Conservation (phyloP, 805 yeast species). For the Scheffersomyces stipitis region DNA sequence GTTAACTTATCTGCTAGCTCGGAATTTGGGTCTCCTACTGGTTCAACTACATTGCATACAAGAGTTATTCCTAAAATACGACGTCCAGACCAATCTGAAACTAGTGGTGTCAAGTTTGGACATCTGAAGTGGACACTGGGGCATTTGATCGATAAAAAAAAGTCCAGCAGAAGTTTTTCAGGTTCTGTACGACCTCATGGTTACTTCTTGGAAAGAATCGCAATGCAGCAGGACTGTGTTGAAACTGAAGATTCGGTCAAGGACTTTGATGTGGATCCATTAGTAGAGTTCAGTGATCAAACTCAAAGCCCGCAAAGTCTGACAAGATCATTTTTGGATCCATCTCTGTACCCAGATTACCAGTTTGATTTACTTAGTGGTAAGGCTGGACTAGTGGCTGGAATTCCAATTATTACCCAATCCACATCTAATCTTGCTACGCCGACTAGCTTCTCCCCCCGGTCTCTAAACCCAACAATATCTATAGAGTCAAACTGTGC, state of each 20-base stretch:
- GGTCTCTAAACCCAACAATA: background rate
- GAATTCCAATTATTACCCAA: too few species aligned
- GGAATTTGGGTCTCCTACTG: too few species aligned
- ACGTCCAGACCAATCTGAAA: background rate
- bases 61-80: background rate
- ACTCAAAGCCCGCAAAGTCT: too few species aligned
- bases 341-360: too few species aligned
- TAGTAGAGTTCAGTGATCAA: too few species aligned
- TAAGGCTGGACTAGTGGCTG: too few species aligned
- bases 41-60: background rate
- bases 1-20: background rate
- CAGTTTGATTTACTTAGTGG: too few species aligned
- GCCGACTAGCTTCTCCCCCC: background rate
- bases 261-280: too few species aligned
- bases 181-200: background rate
- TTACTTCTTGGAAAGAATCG: slow-evolving; percentile 28
- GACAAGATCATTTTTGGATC: too few species aligned
- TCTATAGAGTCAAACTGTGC: background rate
- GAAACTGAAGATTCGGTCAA: slow-evolving; percentile 20
- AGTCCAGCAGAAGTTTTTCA: background rate
- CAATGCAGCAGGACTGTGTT: slow-evolving; percentile 40
- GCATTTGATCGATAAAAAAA: background rate
- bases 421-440: background rate
- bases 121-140: too few species aligned
- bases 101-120: background rate